A percentile compares a stretch with the other conserved stretches of the same genome.
Conservation (phyloP, 2,329 filamentous ascomycete genomes). For the Aspergillus japonicus region DNA sequence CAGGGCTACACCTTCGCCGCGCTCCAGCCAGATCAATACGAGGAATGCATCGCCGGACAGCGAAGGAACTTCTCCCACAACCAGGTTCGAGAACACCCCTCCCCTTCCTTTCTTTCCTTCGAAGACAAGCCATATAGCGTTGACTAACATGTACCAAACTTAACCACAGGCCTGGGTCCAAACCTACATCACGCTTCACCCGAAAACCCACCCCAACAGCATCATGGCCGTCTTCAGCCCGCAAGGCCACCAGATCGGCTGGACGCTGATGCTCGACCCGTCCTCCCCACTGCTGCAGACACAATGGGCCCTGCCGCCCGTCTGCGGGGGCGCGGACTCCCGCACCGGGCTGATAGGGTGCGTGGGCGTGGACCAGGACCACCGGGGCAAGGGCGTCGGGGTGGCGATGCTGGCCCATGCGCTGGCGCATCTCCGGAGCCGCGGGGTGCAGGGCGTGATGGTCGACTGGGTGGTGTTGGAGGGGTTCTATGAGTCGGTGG, state of each 20-base stretch:
- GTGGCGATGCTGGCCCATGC: constrained; percentile 46
- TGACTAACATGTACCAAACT: not conserved
- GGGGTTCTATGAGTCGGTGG: constrained; percentile 48
- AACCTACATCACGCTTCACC: constrained; percentile 39
- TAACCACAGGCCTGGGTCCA: constrained; percentile 41
- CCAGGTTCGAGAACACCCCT: constrained; percentile 24
- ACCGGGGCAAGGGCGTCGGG: constrained; percentile 42
- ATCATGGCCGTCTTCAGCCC: constrained; percentile 45
- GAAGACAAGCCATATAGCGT: not conserved
- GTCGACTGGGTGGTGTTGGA: constrained; percentile 46
- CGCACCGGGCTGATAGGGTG: constrained; percentile 47
- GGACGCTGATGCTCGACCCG: constrained; percentile 47
- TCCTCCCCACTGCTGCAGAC: constrained; percentile 29
- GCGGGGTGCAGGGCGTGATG: constrained; percentile 45
- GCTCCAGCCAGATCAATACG: constrained; percentile 37
- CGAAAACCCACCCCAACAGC: constrained; percentile 36
- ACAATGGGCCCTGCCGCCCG: constrained; percentile 43
- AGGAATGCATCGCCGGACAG: constrained; percentile 42
- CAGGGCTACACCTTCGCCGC: constrained; percentile 38
- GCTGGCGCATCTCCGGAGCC: constrained; percentile 43
- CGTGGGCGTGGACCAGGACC: constrained; percentile 43
- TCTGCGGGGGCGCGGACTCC: constrained; percentile 29
- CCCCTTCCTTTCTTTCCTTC: not conserved
- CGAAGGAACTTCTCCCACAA: constrained; percentile 40
- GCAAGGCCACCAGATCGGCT: constrained; percentile 42